Base-by-base conservation (phyloP, 1,284 basidiomycete genomes). In the Caloboletus firmus region DNA sequence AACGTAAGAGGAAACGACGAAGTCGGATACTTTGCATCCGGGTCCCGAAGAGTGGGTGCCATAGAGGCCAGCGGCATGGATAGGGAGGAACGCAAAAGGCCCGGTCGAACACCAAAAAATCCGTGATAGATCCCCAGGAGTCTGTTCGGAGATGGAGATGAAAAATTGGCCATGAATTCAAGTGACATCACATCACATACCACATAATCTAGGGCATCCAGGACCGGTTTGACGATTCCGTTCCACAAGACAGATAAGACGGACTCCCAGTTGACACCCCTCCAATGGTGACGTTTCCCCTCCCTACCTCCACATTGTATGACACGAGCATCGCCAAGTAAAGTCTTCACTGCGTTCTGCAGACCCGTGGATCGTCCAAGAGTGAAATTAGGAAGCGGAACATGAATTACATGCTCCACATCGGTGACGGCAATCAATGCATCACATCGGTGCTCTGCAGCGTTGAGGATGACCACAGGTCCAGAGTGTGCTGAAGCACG, bases 381-480 rank as follows among this genome's bases (percentile, higher is more conserved):
- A 28, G 41, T 28, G n/a, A 42, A 42, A 24, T 11, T 17, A 18
- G 31, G 11, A n/a, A 45, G 44, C 2, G 20, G 30, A 15, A 24
- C 30, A n/a, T 45, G 31, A 37, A 8, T 12, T 18, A 18, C 41
- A 11, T 42, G 10, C 5, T 35, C 31, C 12, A 36, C 3, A 4
- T 45, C 17, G 4, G 45, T 45, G 4, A 52, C 28, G 1, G 58
- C 9, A 15, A 57, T 26, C 41, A 57, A 17, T 8, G 55, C 56
- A 40, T 57, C 55, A 20, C 49, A 57, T 2, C 49, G 43, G 24
- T 13, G 17, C n/a, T 43, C 10, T 0, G 39, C 54, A 46, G 48
- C 55, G 3, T 51, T 57, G 24, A 57, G 45, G 2, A 57, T 36
- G 20, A 48, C 55, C 1, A 57, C 45, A 17, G 54, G 54, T 34